phyloP scores from a whole-genome alignment of 768 basidiomycete species.

The Rhodotorula paludigena region DNA sequence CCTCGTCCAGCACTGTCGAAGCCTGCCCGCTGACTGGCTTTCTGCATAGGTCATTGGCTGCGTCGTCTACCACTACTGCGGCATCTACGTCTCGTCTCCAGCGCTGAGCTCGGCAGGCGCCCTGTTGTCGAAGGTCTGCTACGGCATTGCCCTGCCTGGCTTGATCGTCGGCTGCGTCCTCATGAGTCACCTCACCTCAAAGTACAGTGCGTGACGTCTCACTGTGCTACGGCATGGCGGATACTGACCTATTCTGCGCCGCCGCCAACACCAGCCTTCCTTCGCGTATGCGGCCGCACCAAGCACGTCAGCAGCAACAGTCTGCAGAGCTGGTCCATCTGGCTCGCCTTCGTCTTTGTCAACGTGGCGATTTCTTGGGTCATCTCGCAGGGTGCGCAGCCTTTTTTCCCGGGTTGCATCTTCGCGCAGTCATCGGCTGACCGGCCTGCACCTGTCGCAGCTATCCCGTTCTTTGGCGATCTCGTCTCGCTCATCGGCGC shows the following conservation, averaged over 20 bases:
- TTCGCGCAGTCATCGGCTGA: not conserved
- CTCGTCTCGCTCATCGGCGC: not conserved
- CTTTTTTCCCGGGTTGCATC: not conserved
- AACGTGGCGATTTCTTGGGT: constrained; percentile 34
- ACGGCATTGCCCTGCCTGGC: constrained; percentile 28
- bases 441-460: too few species aligned
- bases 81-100: constrained; percentile 44
- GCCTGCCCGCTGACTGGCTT: not conserved
- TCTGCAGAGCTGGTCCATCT: constrained; percentile 39
- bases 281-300: not conserved
- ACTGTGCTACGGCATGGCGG: not conserved
- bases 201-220: not conserved
- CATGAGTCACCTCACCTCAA: not conserved
- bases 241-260: not conserved
- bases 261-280: not conserved
- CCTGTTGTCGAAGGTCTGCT: constrained; percentile 44
- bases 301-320: constrained; percentile 39
- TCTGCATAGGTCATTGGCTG: constrained; percentile 34
- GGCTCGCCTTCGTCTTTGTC: constrained; percentile 44
- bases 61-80: constrained; percentile 43
- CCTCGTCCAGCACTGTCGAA: not conserved
- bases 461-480: not conserved
- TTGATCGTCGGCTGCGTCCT: constrained; percentile 8
- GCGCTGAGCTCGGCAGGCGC: constrained; percentile 46
- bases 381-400: constrained; percentile 1